These are phyloP conservation scores for Suillus subaureus DNA, from an alignment of 768 basidiomycete genomes.

Conservation along the genomic window DNA sequence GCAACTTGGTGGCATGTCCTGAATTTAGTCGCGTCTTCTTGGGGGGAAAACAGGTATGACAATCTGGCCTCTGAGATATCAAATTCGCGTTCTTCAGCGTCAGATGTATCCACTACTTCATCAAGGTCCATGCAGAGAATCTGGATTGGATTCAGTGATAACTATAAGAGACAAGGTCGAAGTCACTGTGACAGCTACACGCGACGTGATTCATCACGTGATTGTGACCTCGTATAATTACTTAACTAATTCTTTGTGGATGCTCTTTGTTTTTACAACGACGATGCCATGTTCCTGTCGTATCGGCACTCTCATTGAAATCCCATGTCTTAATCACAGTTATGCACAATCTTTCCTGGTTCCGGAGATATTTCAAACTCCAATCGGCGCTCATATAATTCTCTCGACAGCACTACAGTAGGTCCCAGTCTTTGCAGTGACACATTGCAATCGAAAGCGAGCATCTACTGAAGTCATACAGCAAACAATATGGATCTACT, in stretches of 20 bases:
- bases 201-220: slow-evolving; percentile 1
- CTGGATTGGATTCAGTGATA: neutral
- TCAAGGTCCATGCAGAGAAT: slow-evolving; percentile 33
- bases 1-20: neutral
- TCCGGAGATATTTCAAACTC: neutral
- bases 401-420: too few relatives aligned
- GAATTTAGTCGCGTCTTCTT: neutral
- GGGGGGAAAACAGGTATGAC: slow-evolving; percentile 1
- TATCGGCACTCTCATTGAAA: too few relatives aligned
- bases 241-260: too few relatives aligned
- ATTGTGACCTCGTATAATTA: neutral
- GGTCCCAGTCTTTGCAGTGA: too few relatives aligned
- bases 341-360: neutral
- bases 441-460: too few relatives aligned
- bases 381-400: too few relatives aligned
- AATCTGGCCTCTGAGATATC: slow-evolving; percentile 18
- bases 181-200: neutral
- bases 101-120: slow-evolving; percentile 64
- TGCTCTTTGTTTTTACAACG: too few relatives aligned
- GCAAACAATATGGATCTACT: too few relatives aligned
- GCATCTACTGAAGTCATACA: too few relatives aligned
- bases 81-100: slow-evolving; percentile 60
- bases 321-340: neutral
- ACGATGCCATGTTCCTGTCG: too few relatives aligned
- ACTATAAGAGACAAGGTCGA: neutral